These are phyloP conservation scores for Quercus ilex DNA, from an alignment of 306 rosid genomes.

Conservation along the genomic window DNA sequence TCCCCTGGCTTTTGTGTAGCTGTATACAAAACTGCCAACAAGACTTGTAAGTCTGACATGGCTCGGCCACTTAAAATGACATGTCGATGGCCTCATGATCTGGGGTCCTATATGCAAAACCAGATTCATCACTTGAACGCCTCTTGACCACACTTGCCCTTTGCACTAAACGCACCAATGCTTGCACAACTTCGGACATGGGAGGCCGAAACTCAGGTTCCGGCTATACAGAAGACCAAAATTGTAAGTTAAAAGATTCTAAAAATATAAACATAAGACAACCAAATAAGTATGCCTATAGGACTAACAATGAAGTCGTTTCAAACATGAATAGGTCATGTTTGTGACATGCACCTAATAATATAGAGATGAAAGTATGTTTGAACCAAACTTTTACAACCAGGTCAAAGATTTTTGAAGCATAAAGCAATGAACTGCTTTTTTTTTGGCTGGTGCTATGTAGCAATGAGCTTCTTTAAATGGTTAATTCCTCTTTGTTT, in stretches of 20 bases:
- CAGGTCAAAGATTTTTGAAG: no score
- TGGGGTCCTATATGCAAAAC: slow-evolving; percentile 70
- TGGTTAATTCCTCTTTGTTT: neutral
- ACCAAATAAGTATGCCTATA: no score
- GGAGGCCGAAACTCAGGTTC: slow-evolving; percentile 97
- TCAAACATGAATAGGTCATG: no score
- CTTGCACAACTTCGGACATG: slow-evolving; percentile 99
- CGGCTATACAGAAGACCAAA: slow-evolving; percentile 42
- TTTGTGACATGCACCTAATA: no score
- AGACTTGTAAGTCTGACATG: neutral
- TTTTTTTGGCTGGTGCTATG: no score
- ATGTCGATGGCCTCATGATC: slow-evolving; percentile 76
- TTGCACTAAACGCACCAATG: slow-evolving; percentile 79
- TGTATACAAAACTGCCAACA: slow-evolving; percentile 42
- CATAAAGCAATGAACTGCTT: no score
- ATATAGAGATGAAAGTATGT: no score
- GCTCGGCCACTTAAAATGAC: slow-evolving; percentile 42
- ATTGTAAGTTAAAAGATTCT: neutral
- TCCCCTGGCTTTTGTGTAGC: slow-evolving; percentile 14
- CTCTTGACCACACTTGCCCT: slow-evolving; percentile 87
- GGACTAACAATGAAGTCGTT: no score
- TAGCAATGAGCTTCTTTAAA: neutral
- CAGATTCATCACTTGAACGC: slow-evolving; percentile 80
- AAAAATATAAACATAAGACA: neutral
- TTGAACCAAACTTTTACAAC: no score